Base-by-base conservation (phyloP, 2,329 filamentous ascomycete genomes). In the Xylariaceae sp. region DNA sequence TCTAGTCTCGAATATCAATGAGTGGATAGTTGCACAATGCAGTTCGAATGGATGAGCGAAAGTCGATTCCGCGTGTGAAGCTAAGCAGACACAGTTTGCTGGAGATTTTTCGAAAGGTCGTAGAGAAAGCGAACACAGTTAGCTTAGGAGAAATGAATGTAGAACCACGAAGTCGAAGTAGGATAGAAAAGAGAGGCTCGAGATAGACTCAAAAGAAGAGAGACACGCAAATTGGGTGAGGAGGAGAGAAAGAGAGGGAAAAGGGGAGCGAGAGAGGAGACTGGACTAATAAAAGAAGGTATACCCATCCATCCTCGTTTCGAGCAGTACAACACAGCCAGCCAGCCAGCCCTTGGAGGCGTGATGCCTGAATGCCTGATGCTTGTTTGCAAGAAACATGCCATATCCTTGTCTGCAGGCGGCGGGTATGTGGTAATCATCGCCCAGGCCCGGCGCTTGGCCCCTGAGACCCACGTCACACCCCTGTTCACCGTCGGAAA, bases 11-110 rank as follows among this genome's bases (percentile, higher is more conserved):
- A 33, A 55, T 49, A 57, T 51, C 50, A 64, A 61, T 40, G 61
- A 64, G 47, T 54, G 60, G 53, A 60, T 54, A 57, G 51, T 54
- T 63, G 58, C 58, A 56, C 47, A 50, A 49, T 47, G 55, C 55
- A 60, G 59, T 50, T 41, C 55, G 37, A 52, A 47, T 51, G 27
- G 60, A 57, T 49, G 57, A 64, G 62, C 62, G 63, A 64, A 65
- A 65, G 55, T 64, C 61, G 58, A 64, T 64, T 64, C 56, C 62
- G 63, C 62, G 43, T 48, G 49, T n/a, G n/a, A n/a, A 47, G 49
- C 55, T 56, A 44, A 58, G 55, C 56, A 58, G 52, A 60, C 58
- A 59, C 56, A 60, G 56, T 58, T n/a, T 59, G 52, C 53, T 50
- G 42, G 47, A 35, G 44, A n/a, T n/a, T 35, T 44, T 48, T 51